phyloP scores from a whole-genome alignment of 2,329 filamentous ascomycete species.

The Cercospora canescens region DNA sequence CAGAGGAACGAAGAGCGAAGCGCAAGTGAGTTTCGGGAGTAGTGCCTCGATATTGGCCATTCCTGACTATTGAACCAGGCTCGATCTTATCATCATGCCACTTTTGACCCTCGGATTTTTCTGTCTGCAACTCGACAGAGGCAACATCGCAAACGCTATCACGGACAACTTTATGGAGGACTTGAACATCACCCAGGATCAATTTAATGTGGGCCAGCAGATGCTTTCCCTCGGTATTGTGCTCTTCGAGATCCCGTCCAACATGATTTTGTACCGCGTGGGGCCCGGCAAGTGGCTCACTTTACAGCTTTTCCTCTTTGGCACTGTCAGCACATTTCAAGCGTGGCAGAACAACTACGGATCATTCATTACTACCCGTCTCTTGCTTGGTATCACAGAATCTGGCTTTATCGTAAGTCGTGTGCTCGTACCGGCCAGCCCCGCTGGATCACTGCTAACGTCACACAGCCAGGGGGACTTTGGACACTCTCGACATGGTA shows the following conservation, averaged over 20 bases:
- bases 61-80: slow-evolving; percentile 16
- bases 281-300: slow-evolving; percentile 43
- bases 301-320: slow-evolving; percentile 40
- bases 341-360: slow-evolving; percentile 42
- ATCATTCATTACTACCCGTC: slow-evolving; percentile 40
- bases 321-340: slow-evolving; percentile 43
- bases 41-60: not conserved
- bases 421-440: too few species aligned
- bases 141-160: slow-evolving; percentile 36
- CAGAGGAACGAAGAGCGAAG: slow-evolving; percentile 32
- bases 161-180: slow-evolving; percentile 36
- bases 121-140: slow-evolving; percentile 35
- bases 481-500: slow-evolving; percentile 54
- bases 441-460: too few species aligned
- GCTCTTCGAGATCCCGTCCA: slow-evolving; percentile 35
- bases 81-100: slow-evolving; percentile 37
- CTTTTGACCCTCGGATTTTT: slow-evolving; percentile 37
- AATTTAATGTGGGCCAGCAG: slow-evolving; percentile 38
- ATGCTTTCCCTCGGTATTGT: slow-evolving; percentile 38
- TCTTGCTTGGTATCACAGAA: slow-evolving; percentile 43
- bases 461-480: slow-evolving; percentile 49
- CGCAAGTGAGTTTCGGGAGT: slow-evolving; percentile 27
- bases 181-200: slow-evolving; percentile 33
- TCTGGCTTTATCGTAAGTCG: slow-evolving; percentile 50
- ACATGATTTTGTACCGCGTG: slow-evolving; percentile 37